Conservation (phyloP, 2,329 filamentous ascomycete species). For the Aspergillus versicolor region DNA sequence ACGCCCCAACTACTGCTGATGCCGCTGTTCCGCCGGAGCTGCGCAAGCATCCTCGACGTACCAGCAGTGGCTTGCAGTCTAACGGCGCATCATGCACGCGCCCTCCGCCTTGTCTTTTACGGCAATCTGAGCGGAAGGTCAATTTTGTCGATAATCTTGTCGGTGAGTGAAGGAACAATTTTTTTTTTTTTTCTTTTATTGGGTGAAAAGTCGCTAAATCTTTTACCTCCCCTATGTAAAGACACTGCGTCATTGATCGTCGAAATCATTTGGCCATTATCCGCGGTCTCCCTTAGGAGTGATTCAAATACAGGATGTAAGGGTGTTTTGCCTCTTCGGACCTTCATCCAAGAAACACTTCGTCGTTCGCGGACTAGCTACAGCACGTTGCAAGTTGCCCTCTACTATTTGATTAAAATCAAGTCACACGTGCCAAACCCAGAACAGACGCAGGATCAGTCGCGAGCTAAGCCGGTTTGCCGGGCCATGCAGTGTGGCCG, state of each 20-base stretch:
- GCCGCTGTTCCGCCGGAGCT: constrained; percentile 39
- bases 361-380: constrained; percentile 94
- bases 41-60: constrained; percentile 55
- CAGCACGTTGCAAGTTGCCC: constrained; percentile 91
- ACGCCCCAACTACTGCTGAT: constrained; percentile 31
- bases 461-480: constrained; percentile 66
- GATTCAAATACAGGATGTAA: constrained; percentile 65
- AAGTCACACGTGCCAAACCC: constrained; percentile 81
- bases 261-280: constrained; percentile 93
- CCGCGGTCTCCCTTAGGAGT: constrained; percentile 72
- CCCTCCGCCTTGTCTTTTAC: constrained; percentile 72
- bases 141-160: constrained; percentile 96
- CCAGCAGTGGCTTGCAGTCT: constrained; percentile 52
- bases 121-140: constrained; percentile 87
- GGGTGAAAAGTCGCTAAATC: constrained; percentile 13
- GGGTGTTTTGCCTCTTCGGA: constrained; percentile 82
- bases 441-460: constrained; percentile 85
- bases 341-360: constrained; percentile 96
- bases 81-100: constrained; percentile 49
- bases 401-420: constrained; percentile 95
- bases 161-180: constrained; percentile 67
- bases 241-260: constrained; percentile 98
- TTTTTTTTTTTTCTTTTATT: constrained; percentile 18
- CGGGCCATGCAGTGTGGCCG: constrained; percentile 91
- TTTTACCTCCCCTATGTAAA: constrained; percentile 42